Evolutionary conservation across 1,284 basidiomycete genomes (phyloP).

Genomic region (Entoloma clypeatum): DNA sequence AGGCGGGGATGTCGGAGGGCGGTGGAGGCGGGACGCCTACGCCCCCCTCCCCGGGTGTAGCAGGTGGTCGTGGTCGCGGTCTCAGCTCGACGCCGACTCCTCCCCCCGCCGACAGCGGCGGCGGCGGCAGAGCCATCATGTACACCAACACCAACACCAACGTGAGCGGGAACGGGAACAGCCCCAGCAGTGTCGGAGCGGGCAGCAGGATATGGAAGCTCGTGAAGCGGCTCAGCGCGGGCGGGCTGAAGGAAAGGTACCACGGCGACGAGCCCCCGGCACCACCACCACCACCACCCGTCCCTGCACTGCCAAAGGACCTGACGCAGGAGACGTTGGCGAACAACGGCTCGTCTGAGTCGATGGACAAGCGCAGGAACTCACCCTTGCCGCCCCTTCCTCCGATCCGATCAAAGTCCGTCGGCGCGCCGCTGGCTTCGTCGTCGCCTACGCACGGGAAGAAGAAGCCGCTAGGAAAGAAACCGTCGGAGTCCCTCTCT

Average conservation of each 20-base stretch:
- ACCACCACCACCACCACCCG: constrained; percentile 44
- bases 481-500: no score
- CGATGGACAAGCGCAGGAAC: not conserved
- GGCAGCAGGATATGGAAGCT: constrained; percentile 58
- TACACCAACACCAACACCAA: not conserved
- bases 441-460: not conserved
- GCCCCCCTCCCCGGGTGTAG: no score
- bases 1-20: no score
- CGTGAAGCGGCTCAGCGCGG: constrained; percentile 65
- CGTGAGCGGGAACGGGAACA: constrained; percentile 1
- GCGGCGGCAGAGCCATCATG: no score
- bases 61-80: no score
- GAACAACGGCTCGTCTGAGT: no score
- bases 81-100: no score
- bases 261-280: constrained; percentile 16
- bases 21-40: no score
- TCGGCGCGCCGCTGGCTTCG: not conserved
- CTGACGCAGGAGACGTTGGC: constrained; percentile 6
- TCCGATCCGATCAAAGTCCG: not conserved
- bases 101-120: no score
- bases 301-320: constrained; percentile 54
- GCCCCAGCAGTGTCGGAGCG: no score
- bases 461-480: no score
- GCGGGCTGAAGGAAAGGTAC: constrained; percentile 58
- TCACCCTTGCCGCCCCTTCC: not conserved